Conservation (phyloP, 169 alveolate species). For the Plasmodium fragile region DNA sequence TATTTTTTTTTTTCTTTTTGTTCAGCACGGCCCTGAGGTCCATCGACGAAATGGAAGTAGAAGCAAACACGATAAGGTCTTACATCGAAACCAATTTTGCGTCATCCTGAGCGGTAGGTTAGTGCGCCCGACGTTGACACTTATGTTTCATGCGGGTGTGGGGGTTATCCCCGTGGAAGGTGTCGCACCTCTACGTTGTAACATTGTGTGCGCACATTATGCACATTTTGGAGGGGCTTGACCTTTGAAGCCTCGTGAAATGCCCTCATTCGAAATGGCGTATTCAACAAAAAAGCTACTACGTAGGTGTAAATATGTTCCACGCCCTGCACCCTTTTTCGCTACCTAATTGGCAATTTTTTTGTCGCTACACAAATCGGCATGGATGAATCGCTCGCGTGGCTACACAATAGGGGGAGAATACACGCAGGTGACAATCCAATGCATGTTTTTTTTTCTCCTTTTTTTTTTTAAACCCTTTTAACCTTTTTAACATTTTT, state of each 20-base stretch:
- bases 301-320: neutral
- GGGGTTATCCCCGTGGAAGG: neutral
- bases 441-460: neutral
- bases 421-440: neutral
- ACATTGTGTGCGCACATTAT: neutral
- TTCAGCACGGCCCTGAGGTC: slow-evolving; percentile 47
- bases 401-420: neutral
- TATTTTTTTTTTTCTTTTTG: neutral
- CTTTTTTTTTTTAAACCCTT: neutral
- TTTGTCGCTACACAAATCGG: neutral
- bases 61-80: slow-evolving; percentile 43
- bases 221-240: neutral
- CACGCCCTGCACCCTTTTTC: neutral
- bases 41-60: slow-evolving; percentile 71
- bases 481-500: neutral
- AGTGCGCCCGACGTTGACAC: neutral
- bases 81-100: slow-evolving; percentile 26
- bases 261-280: neutral
- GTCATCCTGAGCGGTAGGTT: neutral
- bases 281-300: neutral
- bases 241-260: neutral
- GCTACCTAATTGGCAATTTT: neutral
- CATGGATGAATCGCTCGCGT: neutral
- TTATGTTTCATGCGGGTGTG: neutral
- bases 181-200: neutral